Evolutionary conservation across 176 grass and related monocot species (phyloP).

Genomic region (Pontederia crassipes): DNA sequence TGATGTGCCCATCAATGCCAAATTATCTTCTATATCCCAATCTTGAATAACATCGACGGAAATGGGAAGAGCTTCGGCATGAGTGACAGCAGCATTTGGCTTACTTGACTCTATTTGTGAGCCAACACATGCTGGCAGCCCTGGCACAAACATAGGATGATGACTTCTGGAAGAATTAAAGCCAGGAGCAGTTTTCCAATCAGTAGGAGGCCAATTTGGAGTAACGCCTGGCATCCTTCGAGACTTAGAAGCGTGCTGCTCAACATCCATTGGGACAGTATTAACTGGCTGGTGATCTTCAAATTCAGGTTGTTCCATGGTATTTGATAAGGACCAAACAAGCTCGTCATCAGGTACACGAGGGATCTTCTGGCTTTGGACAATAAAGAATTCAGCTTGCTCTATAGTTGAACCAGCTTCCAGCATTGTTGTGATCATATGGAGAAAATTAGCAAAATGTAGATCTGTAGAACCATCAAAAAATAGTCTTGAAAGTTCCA

Average conservation of each 20-base stretch:
- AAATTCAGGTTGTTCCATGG: conserved; percentile 17
- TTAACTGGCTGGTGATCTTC: conserved; percentile 19
- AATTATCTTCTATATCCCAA: conserved; percentile 50
- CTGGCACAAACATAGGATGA: conserved; percentile 6
- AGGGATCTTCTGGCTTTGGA: conserved; percentile 75
- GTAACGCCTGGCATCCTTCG: conserved; percentile 27
- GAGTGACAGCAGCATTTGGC: conserved; percentile 4
- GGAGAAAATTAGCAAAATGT: conserved; percentile 82
- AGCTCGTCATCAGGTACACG: conserved; percentile 50
- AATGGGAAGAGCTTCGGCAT: conserved; percentile 30
- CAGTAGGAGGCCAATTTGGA: conserved; percentile 52
- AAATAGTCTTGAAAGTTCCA: conserved; percentile 86
- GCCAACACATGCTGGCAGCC: conserved; percentile 17
- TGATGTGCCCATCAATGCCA: conserved; percentile 9
- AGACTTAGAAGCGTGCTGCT: conserved; percentile 23
- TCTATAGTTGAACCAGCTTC: conserved; percentile 48
- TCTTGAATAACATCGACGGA: conserved; percentile 47
- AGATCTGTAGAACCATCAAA: conserved; percentile 78
- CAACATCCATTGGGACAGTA: conserved; percentile 5
- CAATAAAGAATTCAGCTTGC: conserved; percentile 63
- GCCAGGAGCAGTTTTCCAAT: conserved; percentile 63
- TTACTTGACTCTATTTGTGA: conserved; percentile 12
- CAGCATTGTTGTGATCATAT: conserved; percentile 75
- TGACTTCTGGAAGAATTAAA: conserved; percentile 27
- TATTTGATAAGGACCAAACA: conserved; percentile 59